Conservation (phyloP, 1,139 yeast genomes). For the Protomyces gravidus region DNA sequence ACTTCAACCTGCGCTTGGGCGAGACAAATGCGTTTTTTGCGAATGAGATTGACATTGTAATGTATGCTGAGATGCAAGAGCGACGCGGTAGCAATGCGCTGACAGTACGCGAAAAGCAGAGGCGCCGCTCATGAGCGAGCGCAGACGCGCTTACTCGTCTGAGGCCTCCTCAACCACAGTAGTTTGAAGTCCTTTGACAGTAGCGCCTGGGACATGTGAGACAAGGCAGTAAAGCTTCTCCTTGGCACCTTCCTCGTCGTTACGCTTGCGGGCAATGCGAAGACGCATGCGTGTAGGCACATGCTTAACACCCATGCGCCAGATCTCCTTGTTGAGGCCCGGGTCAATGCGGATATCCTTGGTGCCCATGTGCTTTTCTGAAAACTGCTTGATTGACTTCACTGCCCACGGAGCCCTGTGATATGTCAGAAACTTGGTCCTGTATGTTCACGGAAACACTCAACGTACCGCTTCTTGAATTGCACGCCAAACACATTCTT, state of each 20-base stretch:
- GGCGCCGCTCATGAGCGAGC: too few relatives aligned
- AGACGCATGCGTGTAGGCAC: constrained; percentile 97
- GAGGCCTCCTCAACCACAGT: constrained; percentile 73
- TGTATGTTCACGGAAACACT: neutral
- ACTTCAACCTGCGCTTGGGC: neutral
- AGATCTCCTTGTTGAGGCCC: constrained; percentile 94
- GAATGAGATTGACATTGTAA: neutral
- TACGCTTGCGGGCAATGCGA: constrained; percentile 99
- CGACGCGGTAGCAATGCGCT: too few relatives aligned
- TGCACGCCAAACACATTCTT: constrained; percentile 62
- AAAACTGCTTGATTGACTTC: constrained; percentile 98
- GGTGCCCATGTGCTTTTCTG: constrained; percentile 97
- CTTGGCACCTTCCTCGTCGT: constrained; percentile 99
- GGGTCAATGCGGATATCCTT: constrained; percentile 99
- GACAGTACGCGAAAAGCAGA: too few relatives aligned
- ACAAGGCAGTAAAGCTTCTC: constrained; percentile 97
- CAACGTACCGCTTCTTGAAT: constrained; percentile 74
- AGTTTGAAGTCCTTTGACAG: constrained; percentile 97
- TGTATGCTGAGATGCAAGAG: neutral
- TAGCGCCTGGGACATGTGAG: constrained; percentile 92
- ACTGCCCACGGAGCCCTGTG: constrained; percentile 95
- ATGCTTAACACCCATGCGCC: constrained; percentile 99
- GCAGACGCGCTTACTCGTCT: constrained; percentile 11
- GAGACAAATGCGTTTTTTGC: neutral
- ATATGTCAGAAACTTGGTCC: neutral